Evolutionary conservation across 1,284 basidiomycete genomes (phyloP).

Genomic region (Lentinus polychrous): DNA sequence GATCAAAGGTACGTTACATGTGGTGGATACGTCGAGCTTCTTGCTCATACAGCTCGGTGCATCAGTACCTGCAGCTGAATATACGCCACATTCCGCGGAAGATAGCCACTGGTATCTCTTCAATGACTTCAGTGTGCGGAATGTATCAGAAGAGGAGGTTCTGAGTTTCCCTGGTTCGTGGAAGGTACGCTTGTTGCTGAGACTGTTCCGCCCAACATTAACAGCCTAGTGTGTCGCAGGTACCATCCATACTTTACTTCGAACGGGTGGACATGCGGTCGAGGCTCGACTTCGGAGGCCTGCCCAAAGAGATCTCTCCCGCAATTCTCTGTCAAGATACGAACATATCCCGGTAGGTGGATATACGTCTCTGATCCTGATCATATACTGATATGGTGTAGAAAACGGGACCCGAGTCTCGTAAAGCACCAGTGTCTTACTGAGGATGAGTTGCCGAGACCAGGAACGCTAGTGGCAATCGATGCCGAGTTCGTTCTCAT

Average conservation of each 20-base stretch:
- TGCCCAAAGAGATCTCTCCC: conserved; percentile 68
- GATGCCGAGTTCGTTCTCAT: conserved; percentile 98
- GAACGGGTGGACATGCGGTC: conserved; percentile 66
- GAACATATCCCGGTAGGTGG: conserved; percentile 74
- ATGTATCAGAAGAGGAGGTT: conserved; percentile 81
- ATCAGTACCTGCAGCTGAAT: conserved; percentile 62
- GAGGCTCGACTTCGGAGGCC: conserved; percentile 54
- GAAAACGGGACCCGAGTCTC: conserved; percentile 66
- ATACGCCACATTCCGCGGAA: conserved; percentile 27
- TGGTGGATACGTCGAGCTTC: neutral
- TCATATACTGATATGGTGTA: conserved; percentile 18
- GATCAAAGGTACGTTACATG: conserved; percentile 55
- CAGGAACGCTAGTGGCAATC: conserved; percentile 88
- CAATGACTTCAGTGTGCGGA: conserved; percentile 93
- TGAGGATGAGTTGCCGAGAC: conserved; percentile 75
- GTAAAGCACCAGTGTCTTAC: conserved; percentile 77
- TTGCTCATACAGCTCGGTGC: conserved; percentile 9
- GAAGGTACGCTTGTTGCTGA: conserved; percentile 58
- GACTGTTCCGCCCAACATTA: neutral
- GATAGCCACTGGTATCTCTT: conserved; percentile 85
- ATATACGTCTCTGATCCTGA: neutral
- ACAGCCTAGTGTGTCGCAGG: conserved; percentile 34
- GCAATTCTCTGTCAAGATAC: conserved; percentile 82
- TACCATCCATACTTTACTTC: conserved; percentile 84
- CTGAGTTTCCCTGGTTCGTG: conserved; percentile 83